Percentiles rank a stretch among this genome's conserved stretches.
Conservation (phyloP, 176 grass and related monocot genomes). For the Coix lacrymajobi region DNA sequence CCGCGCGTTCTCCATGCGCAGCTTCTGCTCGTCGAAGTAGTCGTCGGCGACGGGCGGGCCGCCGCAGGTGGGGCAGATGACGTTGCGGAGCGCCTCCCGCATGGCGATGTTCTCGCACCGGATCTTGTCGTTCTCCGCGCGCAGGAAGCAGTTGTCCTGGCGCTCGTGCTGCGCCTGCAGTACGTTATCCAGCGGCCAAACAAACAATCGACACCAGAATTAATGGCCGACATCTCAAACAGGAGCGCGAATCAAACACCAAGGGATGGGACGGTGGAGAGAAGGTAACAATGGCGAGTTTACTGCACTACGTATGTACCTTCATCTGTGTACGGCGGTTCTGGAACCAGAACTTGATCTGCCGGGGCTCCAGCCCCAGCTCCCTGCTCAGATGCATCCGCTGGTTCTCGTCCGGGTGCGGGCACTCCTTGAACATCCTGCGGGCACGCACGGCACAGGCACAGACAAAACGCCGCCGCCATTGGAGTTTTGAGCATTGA, state of each 20-base stretch:
- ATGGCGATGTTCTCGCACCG: constrained; percentile 76
- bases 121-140: constrained; percentile 86
- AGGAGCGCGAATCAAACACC: not conserved
- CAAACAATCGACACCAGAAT: not conserved
- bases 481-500: not conserved
- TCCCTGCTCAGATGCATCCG: constrained; percentile 89
- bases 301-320: constrained; percentile 27
- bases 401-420: constrained; percentile 97
- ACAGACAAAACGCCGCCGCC: not conserved
- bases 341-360: constrained; percentile 99
- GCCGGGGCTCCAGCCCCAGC: constrained; percentile 69
- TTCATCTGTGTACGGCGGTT: constrained; percentile 96
- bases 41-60: constrained; percentile 52
- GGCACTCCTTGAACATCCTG: constrained; percentile 96
- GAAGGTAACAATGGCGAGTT: not conserved
- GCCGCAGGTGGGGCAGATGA: constrained; percentile 69
- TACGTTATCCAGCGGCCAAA: not conserved
- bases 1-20: constrained; percentile 65
- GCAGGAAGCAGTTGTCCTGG: constrained; percentile 62
- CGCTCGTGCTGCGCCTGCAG: constrained; percentile 66
- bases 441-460: not conserved
- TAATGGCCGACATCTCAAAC: constrained; percentile 1
- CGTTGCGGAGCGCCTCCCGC: constrained; percentile 56
- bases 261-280: not conserved
- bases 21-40: constrained; percentile 78